phyloP scores from a whole-genome alignment of 2,329 filamentous ascomycete species.

The Nemania bipapillata region DNA sequence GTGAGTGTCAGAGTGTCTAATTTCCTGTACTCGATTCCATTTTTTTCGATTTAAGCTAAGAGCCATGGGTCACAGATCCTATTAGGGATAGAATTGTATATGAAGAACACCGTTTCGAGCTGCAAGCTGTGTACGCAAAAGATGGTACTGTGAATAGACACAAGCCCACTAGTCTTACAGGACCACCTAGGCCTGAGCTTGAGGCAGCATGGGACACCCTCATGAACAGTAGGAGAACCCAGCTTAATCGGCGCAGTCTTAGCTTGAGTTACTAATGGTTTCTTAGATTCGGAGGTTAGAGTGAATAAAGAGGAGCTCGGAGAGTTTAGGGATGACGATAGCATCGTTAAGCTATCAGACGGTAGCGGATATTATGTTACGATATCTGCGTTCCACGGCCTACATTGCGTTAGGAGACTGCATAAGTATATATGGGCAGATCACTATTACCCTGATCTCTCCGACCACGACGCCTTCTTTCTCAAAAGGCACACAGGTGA shows the following conservation, averaged over 20 bases:
- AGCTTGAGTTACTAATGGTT: too few relatives aligned
- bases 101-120: conserved; percentile 2
- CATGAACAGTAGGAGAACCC: not conserved
- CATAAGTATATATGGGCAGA: conserved; percentile 11
- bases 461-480: conserved; percentile 1
- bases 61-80: not conserved
- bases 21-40: too few relatives aligned
- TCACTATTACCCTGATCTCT: conserved; percentile 5
- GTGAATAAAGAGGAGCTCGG: conserved; percentile 12
- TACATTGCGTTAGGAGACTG: conserved; percentile 7
- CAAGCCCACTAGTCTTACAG: not conserved
- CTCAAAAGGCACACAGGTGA: conserved; percentile 10
- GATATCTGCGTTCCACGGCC: conserved; percentile 4
- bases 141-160: conserved; percentile 1
- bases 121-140: not conserved
- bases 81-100: not conserved
- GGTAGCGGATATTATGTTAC: conserved; percentile 14
- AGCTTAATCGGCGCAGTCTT: too few relatives aligned
- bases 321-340: conserved; percentile 6
- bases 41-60: not conserved
- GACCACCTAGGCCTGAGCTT: conserved; percentile 4
- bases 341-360: conserved; percentile 5
- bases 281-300: conserved; percentile 4
- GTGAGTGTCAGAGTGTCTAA: too few relatives aligned
- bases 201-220: conserved; percentile 11